Evolutionary conservation across 306 rosid species (phyloP).

Genomic region (Castanopsis chinensis): DNA sequence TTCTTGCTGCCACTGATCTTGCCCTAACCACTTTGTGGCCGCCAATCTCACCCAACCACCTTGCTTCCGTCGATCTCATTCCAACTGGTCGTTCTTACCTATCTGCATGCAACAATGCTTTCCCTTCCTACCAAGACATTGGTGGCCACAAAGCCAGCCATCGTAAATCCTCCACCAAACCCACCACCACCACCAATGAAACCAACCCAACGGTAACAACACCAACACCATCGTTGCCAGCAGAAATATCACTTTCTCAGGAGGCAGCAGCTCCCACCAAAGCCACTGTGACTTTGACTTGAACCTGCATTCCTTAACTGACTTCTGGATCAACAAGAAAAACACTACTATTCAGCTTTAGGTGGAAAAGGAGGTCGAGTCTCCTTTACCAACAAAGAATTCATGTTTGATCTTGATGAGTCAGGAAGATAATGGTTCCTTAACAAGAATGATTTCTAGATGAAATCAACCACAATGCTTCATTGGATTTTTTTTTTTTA

Average conservation of each 20-base stretch:
- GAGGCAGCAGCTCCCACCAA: conserved; percentile 47
- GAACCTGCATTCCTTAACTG: conserved; percentile 77
- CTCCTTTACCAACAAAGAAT: conserved; percentile 70
- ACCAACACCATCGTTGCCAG: background rate
- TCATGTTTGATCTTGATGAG: conserved; percentile 40
- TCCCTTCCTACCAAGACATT: conserved; percentile 79
- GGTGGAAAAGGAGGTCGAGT: conserved; percentile 76
- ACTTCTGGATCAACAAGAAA: conserved; percentile 42
- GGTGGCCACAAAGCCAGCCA: conserved; percentile 99
- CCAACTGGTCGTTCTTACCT: too few relatives aligned
- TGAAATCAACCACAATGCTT: too few relatives aligned
- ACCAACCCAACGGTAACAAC: conserved; percentile 14
- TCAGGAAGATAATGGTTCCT: background rate
- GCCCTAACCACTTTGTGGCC: too few relatives aligned
- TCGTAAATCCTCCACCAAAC: conserved; percentile 46
- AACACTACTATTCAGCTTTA: conserved; percentile 19
- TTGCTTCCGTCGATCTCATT: too few relatives aligned
- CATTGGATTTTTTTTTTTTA: background rate
- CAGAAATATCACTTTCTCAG: conserved; percentile 37
- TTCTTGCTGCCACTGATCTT: too few relatives aligned
- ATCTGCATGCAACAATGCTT: conserved; percentile 61
- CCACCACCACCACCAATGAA: conserved; percentile 2
- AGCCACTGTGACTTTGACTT: conserved; percentile 64
- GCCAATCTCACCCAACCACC: too few relatives aligned
- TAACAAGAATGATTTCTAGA: conserved; percentile 7